Conservation (phyloP, 2,329 filamentous ascomycete genomes). For the Fusarium pseudonygamai region DNA sequence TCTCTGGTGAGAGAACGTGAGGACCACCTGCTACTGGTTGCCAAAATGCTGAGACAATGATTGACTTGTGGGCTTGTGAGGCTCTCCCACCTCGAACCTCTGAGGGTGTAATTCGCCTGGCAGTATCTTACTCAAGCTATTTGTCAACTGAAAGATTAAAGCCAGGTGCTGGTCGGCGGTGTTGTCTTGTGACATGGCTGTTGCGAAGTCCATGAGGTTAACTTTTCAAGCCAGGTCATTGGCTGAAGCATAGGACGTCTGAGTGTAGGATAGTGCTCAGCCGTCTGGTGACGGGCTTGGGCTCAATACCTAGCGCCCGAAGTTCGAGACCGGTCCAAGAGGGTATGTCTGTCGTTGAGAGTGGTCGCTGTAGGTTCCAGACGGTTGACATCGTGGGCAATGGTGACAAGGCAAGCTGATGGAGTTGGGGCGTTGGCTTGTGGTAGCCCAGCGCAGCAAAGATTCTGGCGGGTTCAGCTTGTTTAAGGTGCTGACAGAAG, state of each 20-base stretch:
- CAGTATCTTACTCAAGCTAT: fast-evolving
- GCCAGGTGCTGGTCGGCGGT: fast-evolving
- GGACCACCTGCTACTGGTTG: fast-evolving
- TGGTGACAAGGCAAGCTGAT: not conserved
- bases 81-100: not conserved
- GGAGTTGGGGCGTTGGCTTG: not conserved
- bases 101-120: fast-evolving
- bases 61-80: not conserved
- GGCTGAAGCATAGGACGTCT: not conserved
- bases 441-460: no score
- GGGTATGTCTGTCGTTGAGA: not conserved
- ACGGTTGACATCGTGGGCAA: not conserved
- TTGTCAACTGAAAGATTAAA: not conserved
- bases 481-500: not conserved
- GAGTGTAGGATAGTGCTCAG: not conserved
- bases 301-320: not conserved
- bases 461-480: not conserved
- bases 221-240: fast-evolving
- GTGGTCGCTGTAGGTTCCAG: not conserved
- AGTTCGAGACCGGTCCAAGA: not conserved
- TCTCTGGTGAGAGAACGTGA: not conserved
- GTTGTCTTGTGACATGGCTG: not conserved
- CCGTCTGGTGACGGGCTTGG: not conserved
- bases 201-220: not conserved
- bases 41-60: fast-evolving